Evolutionary conservation across 306 rosid species (phyloP).

Genomic region (Cucurbita argyrosperma): DNA sequence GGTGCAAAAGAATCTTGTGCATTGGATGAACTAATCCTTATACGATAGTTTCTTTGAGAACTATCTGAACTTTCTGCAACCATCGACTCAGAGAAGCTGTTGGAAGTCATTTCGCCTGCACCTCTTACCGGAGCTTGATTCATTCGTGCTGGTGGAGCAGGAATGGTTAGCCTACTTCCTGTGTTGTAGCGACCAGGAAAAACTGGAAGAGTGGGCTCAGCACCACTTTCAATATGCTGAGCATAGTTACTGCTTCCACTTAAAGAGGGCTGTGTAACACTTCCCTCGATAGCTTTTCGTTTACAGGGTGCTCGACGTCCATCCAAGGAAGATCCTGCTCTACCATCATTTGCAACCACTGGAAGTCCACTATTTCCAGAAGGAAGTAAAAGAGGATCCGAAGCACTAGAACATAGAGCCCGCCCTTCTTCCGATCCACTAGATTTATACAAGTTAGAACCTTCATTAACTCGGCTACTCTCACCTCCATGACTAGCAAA

Average conservation of each 20-base stretch:
- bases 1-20: conserved; percentile 37
- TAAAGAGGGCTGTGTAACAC: conserved; percentile 48
- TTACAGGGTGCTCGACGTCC: conserved; percentile 62
- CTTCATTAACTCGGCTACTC: conserved; percentile 29
- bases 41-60: conserved; percentile 58
- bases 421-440: conserved; percentile 41
- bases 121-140: conserved; percentile 37
- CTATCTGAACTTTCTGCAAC: conserved; percentile 32
- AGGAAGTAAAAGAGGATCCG: conserved; percentile 49
- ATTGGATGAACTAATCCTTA: conserved; percentile 48
- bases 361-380: conserved; percentile 32
- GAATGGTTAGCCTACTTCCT: conserved; percentile 24
- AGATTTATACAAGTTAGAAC: conserved; percentile 38
- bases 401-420: conserved; percentile 22
- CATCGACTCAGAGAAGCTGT: conserved; percentile 30
- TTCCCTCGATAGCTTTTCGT: conserved; percentile 70
- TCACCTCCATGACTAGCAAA: conserved; percentile 25
- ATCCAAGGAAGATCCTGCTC: conserved; percentile 59
- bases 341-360: conserved; percentile 36
- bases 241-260: conserved; percentile 64
- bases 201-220: conserved; percentile 7
- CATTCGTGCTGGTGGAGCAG: conserved; percentile 39
- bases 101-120: conserved; percentile 35
- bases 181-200: conserved; percentile 33
- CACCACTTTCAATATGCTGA: conserved; percentile 40